Evolutionary conservation across 345 rosid genomes (phyloP).

Genomic region (Hevea brasiliensis): DNA sequence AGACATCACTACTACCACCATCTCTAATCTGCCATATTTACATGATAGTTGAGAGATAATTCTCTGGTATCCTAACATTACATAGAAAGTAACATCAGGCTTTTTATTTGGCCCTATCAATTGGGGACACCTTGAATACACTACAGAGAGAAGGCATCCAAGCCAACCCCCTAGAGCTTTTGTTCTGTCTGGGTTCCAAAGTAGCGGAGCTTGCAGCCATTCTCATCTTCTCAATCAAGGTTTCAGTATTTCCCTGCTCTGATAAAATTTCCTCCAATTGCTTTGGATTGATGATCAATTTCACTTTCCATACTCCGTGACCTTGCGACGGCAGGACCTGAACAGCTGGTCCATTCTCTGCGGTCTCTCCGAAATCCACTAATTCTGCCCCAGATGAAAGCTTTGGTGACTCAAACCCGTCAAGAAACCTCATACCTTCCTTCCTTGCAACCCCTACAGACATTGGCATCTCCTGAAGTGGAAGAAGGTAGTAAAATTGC

Average conservation of each 20-base stretch:
- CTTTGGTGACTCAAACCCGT: constrained; percentile 21
- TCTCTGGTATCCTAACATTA: background rate
- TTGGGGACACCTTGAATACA: constrained; percentile 27
- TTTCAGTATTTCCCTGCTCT: constrained; percentile 59
- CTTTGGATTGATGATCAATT: constrained; percentile 53
- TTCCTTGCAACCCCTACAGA: background rate
- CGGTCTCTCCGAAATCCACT: constrained; percentile 23
- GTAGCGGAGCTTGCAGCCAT: constrained; percentile 33
- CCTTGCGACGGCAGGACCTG: constrained; percentile 53
- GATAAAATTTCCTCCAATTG: constrained; percentile 70
- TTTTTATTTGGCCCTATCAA: constrained; percentile 10
- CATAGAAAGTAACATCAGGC: background rate
- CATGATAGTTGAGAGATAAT: background rate
- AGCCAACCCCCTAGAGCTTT: constrained; percentile 27
- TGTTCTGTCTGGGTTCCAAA: constrained; percentile 23
- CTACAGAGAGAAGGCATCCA: constrained; percentile 29
- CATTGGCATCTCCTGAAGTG: constrained; percentile 22
- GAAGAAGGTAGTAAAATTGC: constrained; percentile 52
- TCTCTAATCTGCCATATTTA: background rate
- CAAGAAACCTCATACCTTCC: constrained; percentile 1
- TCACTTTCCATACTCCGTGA: constrained; percentile 76
- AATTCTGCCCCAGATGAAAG: constrained; percentile 1
- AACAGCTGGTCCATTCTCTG: constrained; percentile 29
- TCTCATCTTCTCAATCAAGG: constrained; percentile 67
- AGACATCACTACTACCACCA: background rate